Evolutionary conservation across 2,329 filamentous ascomycete species (phyloP).

Genomic region (Fusarium stilboides): DNA sequence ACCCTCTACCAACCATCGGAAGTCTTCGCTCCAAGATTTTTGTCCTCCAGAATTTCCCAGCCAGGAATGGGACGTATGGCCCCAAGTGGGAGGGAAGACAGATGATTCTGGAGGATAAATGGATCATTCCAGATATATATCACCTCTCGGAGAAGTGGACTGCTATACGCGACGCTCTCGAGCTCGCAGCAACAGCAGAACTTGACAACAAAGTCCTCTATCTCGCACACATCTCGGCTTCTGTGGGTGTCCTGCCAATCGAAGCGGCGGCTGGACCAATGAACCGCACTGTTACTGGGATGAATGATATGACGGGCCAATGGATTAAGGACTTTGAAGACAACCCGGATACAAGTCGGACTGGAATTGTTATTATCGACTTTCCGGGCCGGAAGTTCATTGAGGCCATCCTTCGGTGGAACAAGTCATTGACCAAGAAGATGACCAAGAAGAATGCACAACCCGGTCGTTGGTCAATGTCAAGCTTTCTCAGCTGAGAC

Average conservation of each 20-base stretch:
- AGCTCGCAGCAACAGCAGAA: constrained; percentile 53
- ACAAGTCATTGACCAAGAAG: constrained; percentile 51
- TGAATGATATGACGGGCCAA: constrained; percentile 65
- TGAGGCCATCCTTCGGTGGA: constrained; percentile 60
- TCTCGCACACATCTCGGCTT: constrained; percentile 64
- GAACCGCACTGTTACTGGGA: constrained; percentile 60
- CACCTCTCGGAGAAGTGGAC: constrained; percentile 64
- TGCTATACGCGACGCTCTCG: constrained; percentile 60
- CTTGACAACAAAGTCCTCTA: constrained; percentile 58
- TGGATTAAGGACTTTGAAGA: constrained; percentile 57
- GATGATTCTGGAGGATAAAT: constrained; percentile 64
- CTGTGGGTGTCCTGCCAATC: constrained; percentile 64
- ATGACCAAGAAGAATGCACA: constrained; percentile 37
- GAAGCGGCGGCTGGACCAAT: constrained; percentile 65
- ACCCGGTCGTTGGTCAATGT: constrained; percentile 9
- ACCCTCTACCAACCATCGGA: constrained; percentile 61
- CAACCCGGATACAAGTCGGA: constrained; percentile 50
- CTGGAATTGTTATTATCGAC: constrained; percentile 65
- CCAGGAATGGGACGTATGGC: constrained; percentile 57
- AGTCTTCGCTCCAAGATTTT: constrained; percentile 63
- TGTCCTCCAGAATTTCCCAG: constrained; percentile 64
- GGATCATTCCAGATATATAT: constrained; percentile 60
- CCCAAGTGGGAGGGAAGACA: constrained; percentile 61
- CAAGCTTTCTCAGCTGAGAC: constrained; percentile 30
- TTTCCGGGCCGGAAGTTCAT: constrained; percentile 63